Evolutionary conservation across 2,329 filamentous ascomycete genomes (phyloP).

Genomic region (Scopulariopsis brevicaulis): DNA sequence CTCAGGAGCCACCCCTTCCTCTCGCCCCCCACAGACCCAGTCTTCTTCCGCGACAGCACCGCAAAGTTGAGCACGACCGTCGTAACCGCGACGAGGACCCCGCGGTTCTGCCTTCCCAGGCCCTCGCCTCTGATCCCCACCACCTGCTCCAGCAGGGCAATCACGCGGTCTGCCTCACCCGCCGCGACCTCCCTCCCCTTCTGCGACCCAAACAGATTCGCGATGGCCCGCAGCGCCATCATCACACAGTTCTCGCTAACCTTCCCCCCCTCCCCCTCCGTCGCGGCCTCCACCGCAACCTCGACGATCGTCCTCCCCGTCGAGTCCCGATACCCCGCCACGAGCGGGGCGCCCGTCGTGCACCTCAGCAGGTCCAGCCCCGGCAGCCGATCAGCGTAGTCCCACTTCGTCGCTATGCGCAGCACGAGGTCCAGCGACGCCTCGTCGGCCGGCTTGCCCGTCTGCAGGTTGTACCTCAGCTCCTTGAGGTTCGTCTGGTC

Average conservation of each 20-base stretch:
- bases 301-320: conserved; percentile 49
- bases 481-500: conserved; percentile 53
- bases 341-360: conserved; percentile 55
- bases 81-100: conserved; percentile 70
- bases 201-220: conserved; percentile 70
- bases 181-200: conserved; percentile 57
- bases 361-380: conserved; percentile 83
- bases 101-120: conserved; percentile 54
- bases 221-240: conserved; percentile 71
- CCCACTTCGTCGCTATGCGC: conserved; percentile 69
- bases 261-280: conserved; percentile 26
- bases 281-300: conserved; percentile 25
- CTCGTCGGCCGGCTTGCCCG: conserved; percentile 33
- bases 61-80: conserved; percentile 80
- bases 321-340: conserved; percentile 48
- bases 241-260: conserved; percentile 73
- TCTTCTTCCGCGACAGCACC: conserved; percentile 41
- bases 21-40: conserved; percentile 20
- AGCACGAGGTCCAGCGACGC: conserved; percentile 52
- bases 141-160: conserved; percentile 52
- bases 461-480: conserved; percentile 54
- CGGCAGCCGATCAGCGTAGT: conserved; percentile 67
- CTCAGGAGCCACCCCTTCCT: conserved; percentile 42
- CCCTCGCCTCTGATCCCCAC: conserved; percentile 35
- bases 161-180: conserved; percentile 44